Base-by-base conservation (phyloP, 345 rosid species). In the Firmiana major region DNA sequence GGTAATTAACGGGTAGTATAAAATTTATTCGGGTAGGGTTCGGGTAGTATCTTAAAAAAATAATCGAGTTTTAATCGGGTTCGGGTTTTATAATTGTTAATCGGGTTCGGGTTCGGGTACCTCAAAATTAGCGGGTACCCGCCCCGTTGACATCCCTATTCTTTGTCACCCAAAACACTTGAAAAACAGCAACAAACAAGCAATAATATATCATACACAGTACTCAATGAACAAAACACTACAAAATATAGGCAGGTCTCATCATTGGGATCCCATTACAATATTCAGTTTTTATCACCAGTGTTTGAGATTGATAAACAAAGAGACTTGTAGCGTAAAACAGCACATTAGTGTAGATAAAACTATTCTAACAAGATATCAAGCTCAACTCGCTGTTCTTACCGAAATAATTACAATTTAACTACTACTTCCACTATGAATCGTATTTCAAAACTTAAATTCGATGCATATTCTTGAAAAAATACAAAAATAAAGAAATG, bases 371-470 rank as follows among this genome's bases (percentile, higher is more conserved):
- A 55, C 63, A 34, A 51, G 63, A n/a, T 10, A 34, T 21, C 34
- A 36, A 73, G 15, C 64, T 38, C 8, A 24, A 73, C 46, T 68
- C 62, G 10, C 38, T 26, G 59, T 16, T 31, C 71, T 45, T n/a
- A 34, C 9, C 3, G 43, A 54, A 21, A 9, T 66, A 76, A 65
- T 65, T 76, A 76, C 79, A 76, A 36, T 17, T 38, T 53, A 51
- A 66, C 54, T 13, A 36, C 48, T 38, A 76, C 6, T 19, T 34
- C 46, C 60, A 36, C 21, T 22, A 67, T 40, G 53, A 77, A 31
- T 67, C 66, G 42, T 40, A 43, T 24, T 6, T 31, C 19, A 69
- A 43, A 40, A 57, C 45, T 7, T 2, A 21, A 68, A 38, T 19
- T 22, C 66, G 1, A 5, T 13, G 17, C 7, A 48, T 31, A 51